Evolutionary conservation across 2,329 filamentous ascomycete genomes (phyloP), one percentile per base, ranked within the genome.

Genomic region (Aspergillus vadensis): DNA sequence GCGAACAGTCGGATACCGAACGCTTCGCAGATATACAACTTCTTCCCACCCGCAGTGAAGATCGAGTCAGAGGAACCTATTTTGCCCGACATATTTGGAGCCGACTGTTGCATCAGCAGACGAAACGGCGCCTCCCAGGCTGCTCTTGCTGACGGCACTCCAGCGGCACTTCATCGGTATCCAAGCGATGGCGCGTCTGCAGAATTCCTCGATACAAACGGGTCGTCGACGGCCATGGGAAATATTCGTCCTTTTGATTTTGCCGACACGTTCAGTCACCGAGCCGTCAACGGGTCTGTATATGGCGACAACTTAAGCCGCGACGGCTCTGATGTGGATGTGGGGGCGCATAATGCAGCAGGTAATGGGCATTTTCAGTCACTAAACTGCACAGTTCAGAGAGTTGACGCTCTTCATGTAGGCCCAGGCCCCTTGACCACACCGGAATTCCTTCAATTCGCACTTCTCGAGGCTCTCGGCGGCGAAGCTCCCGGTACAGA

Each of bases 11-110:
- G 63, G 21, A 59, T 76, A 19, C 67, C 66, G 4, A 69, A 73
- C 61, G 64, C 72, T 15, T 73, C 74, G 1, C 70, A 66, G 32
- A 41, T 70, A 10, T 72, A 73, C 50, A 67, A 69, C 48, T 68
- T 70, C 48, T 68, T 70, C 38, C 63, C 69, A 5, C 67, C 69
- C 49, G 61, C 63, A 6, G 63, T 61, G 5, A 69, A 62, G 44
- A 19, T 50, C 14, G 63, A 66, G 17, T 63, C 63, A 30, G 67
- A 69, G 14, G 65, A 71, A 41, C 51, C 65, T 5, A 49, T 65
- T 4, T 58, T 73, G 15, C 69, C 69, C 30, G 68, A 74, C 57
- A 64, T 76, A 9, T 73, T 76, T 36, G 67, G 64, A 36, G 48
- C 63, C 14, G 69, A 72, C 27, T 72, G 64, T 50, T 60, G 60